These are phyloP conservation scores for Naganishia liquefaciens DNA, from an alignment of 1,284 basidiomycete genomes.

Conservation along the genomic window DNA sequence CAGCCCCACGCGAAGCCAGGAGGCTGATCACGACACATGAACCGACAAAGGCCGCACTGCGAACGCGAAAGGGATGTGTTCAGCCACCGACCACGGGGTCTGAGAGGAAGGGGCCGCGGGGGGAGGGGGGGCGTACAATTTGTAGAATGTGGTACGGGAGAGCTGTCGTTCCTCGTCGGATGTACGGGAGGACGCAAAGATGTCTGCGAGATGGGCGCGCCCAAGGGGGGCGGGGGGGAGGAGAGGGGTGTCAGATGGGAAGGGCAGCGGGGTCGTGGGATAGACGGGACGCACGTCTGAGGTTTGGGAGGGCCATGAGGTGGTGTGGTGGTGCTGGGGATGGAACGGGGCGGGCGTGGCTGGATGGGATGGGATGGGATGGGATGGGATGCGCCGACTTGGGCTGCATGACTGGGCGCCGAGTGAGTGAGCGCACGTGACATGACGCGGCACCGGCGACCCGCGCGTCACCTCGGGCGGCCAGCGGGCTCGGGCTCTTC, in stretches of 20 bases:
- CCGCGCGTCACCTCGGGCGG: neutral
- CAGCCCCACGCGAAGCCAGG: conserved; percentile 43
- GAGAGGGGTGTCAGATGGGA: too few species aligned
- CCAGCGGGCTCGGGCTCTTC: too few species aligned
- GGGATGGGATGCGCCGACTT: neutral
- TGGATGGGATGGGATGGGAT: neutral
- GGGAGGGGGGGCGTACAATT: conserved; percentile 45
- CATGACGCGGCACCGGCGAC: neutral
- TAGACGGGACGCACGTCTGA: conserved; percentile 43
- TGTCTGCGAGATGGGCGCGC: too few species aligned
- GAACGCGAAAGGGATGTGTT: neutral
- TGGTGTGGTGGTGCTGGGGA: too few species aligned
- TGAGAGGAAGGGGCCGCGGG: too few species aligned
- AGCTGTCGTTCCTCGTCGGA: conserved; percentile 53
- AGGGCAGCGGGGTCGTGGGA: neutral
- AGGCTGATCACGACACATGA: conserved; percentile 52
- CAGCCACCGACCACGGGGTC: too few species aligned
- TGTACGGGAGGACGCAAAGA: conserved; percentile 54
- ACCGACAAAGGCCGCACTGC: conserved; percentile 52
- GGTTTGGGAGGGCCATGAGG: conserved; percentile 46
- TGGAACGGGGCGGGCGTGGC: neutral
- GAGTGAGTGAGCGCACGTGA: too few species aligned
- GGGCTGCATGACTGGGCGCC: too few species aligned
- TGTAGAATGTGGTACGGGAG: conserved; percentile 53
- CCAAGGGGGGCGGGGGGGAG: too few species aligned